Conservation (phyloP, 306 rosid species). For the Ziziphus jujuba region DNA sequence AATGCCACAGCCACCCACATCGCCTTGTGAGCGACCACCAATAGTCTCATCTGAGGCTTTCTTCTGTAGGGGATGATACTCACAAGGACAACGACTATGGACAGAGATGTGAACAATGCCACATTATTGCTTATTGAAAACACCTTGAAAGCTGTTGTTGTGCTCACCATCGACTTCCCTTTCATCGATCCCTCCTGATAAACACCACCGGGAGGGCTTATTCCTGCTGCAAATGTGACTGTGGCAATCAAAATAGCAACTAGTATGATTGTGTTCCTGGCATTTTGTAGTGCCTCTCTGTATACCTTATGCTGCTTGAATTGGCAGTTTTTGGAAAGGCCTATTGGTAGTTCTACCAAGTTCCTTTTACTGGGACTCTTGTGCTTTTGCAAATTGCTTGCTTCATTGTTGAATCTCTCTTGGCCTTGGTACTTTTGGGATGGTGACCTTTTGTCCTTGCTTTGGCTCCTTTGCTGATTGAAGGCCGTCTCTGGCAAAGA, state of each 20-base stretch:
- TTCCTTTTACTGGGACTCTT: conserved; percentile 32
- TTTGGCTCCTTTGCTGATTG: conserved; percentile 27
- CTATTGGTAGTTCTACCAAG: conserved; percentile 3
- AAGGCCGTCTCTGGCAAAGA: conserved; percentile 31
- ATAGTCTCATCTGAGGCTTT: conserved; percentile 39
- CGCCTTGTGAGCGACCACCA: conserved; percentile 55
- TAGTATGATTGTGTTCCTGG: conserved; percentile 59
- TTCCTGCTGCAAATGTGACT: conserved; percentile 63
- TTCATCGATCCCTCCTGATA: conserved; percentile 41
- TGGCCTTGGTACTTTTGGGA: conserved; percentile 29
- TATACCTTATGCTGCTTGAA: conserved; percentile 42
- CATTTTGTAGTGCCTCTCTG: conserved; percentile 64
- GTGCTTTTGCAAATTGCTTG: conserved; percentile 17
- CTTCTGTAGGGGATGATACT: conserved; percentile 68
- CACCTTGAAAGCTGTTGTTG: conserved; percentile 53
- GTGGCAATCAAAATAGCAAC: conserved; percentile 72
- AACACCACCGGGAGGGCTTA: conserved; percentile 64
- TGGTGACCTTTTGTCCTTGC: conserved; percentile 28
- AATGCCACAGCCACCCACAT: conserved; percentile 73
- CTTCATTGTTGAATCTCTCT: conserved; percentile 32
- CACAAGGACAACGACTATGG: conserved; percentile 63
- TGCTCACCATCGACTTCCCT: conserved; percentile 46
- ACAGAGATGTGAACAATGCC: conserved; percentile 59
- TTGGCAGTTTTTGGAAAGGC: conserved; percentile 5
- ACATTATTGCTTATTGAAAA: conserved; percentile 54